Evolutionary conservation across 2,329 filamentous ascomycete species (phyloP).

Genomic region (Microthyrium microscopicum): DNA sequence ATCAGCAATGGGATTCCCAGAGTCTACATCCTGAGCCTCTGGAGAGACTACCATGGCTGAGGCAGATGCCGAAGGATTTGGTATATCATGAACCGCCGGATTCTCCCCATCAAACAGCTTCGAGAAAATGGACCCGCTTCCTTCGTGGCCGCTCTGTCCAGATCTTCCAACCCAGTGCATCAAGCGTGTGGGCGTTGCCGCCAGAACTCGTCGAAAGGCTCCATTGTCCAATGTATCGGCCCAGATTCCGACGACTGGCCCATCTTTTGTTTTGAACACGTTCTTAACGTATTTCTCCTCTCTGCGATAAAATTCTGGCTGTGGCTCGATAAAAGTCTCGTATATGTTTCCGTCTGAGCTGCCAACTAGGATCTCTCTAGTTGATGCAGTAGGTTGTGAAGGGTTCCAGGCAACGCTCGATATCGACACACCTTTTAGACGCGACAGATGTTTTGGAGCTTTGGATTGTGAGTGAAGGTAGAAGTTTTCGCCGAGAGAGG

Average conservation of each 20-base stretch:
- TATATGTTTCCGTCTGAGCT: constrained; percentile 90
- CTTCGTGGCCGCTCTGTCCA: constrained; percentile 56
- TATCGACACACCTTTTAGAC: constrained; percentile 71
- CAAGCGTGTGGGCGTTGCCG: constrained; percentile 62
- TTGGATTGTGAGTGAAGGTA: constrained; percentile 93
- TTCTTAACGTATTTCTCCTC: constrained; percentile 84
- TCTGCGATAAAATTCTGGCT: constrained; percentile 84
- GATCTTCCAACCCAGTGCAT: constrained; percentile 69
- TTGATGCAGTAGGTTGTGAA: constrained; percentile 79
- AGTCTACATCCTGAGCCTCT: constrained; percentile 39
- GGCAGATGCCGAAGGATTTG: constrained; percentile 41
- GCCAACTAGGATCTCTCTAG: constrained; percentile 81
- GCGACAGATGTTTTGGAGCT: constrained; percentile 64
- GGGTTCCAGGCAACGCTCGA: constrained; percentile 93
- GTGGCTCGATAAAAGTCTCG: constrained; percentile 86
- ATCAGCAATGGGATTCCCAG: constrained; percentile 44
- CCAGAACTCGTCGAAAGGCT: constrained; percentile 60
- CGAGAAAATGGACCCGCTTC: constrained; percentile 70
- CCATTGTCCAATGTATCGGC: constrained; percentile 55
- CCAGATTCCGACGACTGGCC: constrained; percentile 72
- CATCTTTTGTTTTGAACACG: constrained; percentile 68
- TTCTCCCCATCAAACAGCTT: constrained; percentile 78
- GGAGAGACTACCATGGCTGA: constrained; percentile 59
- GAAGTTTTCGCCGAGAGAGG: constrained; percentile 85
- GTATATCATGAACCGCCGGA: constrained; percentile 61